Evolutionary conservation across 2,329 filamentous ascomycete species (phyloP).

Genomic region (Ophiostoma fasciatum): DNA sequence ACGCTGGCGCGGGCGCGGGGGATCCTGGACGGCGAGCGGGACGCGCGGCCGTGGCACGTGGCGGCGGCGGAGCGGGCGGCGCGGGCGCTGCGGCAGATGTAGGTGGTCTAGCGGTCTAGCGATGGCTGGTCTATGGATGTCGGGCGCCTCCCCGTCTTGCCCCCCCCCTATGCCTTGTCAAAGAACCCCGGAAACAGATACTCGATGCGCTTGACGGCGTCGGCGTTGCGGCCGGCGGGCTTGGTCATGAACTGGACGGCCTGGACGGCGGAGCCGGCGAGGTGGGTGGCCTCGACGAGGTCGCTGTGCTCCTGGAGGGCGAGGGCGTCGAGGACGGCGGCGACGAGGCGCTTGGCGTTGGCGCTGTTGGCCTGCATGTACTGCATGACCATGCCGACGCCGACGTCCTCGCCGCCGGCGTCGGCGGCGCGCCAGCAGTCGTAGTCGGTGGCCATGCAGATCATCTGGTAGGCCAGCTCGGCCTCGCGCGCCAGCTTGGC

Average conservation of each 20-base stretch:
- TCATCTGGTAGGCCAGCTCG: slow-evolving; percentile 94
- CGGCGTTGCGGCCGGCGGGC: slow-evolving; percentile 53
- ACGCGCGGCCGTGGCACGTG: slow-evolving; percentile 65
- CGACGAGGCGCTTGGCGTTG: slow-evolving; percentile 76
- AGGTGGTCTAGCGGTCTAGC: too few relatives aligned
- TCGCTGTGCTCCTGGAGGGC: slow-evolving; percentile 62
- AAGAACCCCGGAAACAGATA: slow-evolving; percentile 83
- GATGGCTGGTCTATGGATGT: too few relatives aligned
- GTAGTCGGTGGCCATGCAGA: slow-evolving; percentile 99
- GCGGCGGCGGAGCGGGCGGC: slow-evolving; percentile 56
- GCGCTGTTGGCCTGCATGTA: slow-evolving; percentile 88
- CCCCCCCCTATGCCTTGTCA: slow-evolving; percentile 7
- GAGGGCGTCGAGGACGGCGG: slow-evolving; percentile 74
- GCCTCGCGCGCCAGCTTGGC: slow-evolving; percentile 93
- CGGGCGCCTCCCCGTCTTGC: too few relatives aligned
- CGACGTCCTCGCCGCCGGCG: slow-evolving; percentile 68
- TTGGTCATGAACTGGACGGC: slow-evolving; percentile 74
- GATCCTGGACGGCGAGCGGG: slow-evolving; percentile 40
- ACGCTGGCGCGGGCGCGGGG: slow-evolving; percentile 54
- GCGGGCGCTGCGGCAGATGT: slow-evolving; percentile 50
- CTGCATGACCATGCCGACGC: slow-evolving; percentile 91
- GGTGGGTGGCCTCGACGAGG: slow-evolving; percentile 66
- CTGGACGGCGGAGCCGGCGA: slow-evolving; percentile 60
- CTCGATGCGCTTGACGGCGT: slow-evolving; percentile 64
- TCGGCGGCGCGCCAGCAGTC: slow-evolving; percentile 87